Evolutionary conservation across 2,329 filamentous ascomycete species (phyloP), one percentile per base, ranked within the genome.

Genomic region (Talaromyces islandicus): DNA sequence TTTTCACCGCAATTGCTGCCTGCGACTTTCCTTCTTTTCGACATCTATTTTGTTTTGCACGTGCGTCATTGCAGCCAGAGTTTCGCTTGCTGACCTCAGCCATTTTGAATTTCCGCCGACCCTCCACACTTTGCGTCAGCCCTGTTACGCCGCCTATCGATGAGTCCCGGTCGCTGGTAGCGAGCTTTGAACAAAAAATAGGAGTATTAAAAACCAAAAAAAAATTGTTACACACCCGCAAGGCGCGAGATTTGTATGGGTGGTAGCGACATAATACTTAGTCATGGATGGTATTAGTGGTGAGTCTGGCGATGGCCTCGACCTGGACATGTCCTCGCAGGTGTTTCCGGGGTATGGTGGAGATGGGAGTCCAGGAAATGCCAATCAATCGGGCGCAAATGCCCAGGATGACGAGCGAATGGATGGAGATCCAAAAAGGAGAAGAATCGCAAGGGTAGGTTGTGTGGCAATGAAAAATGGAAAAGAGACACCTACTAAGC

Each of bases 361-460:
- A 51, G 83, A 83, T 54, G 76, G 89, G 59, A 61, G 59, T 78
- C 85, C 10, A 79, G 87, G 62, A 75, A 61, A 56, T 78, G 58
- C 78, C 85, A 58, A 76, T 83, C 66, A 56, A 74, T 66, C 46
- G 14, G 57, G 60, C 54, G 68, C 66, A 24, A 69, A 72, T 48
- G 79, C 75, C 60, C 68, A 72, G 21, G 77, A 79, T 59, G 77
- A 78, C 56, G 80, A 83, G 57, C 80, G 82, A 67, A 83, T 83
- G 58, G 90, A 88, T 68, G 93, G 97, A 70, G 86, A 61, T 43
- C 56, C 92, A 21, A 97, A 96, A 81, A 84, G 92, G 72, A 84
- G 92, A 75, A 86, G 92, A 70, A 96, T 96, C 68, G 91, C 92
- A 62, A 85, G 91, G 78, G 90, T 93, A 83, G 80, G 86, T 96